Percentiles rank a stretch among this genome's conserved stretches.
Conservation (phyloP, 2,329 filamentous ascomycete species). For the Epichloe gansuensis region DNA sequence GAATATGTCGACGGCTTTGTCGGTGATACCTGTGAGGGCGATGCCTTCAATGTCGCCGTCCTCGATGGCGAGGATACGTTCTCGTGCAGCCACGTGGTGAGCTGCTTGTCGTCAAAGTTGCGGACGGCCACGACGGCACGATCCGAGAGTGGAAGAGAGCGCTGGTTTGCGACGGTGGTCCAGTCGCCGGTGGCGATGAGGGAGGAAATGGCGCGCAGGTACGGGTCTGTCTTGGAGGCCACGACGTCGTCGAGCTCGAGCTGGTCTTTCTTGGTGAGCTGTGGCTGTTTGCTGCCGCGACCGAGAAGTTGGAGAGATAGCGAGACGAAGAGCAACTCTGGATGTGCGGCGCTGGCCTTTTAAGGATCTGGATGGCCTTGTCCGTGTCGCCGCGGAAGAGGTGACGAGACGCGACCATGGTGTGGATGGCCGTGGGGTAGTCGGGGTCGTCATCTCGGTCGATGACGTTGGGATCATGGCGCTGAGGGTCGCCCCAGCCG, state of each 20-base stretch:
- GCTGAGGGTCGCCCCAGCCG: conserved; percentile 52
- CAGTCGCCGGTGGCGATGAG: conserved; percentile 69
- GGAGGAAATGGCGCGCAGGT: conserved; percentile 66
- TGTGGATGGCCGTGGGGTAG: conserved; percentile 45
- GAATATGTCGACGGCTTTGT: conserved; percentile 60
- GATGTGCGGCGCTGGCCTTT: conserved; percentile 50
- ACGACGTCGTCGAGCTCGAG: conserved; percentile 47
- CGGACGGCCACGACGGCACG: conserved; percentile 62
- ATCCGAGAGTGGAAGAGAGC: conserved; percentile 61
- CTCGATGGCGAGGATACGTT: conserved; percentile 48
- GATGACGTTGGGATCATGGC: conserved; percentile 29
- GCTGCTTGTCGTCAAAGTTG: conserved; percentile 48
- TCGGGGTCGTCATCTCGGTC: conserved; percentile 31
- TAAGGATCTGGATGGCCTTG: conserved; percentile 58
- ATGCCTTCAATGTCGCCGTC: conserved; percentile 67
- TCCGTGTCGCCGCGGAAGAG: conserved; percentile 60
- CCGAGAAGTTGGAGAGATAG: conserved; percentile 53
- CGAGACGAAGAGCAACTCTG: conserved; percentile 56
- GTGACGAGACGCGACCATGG: conserved; percentile 65
- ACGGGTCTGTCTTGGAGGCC: conserved; percentile 59
- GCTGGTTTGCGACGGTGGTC: conserved; percentile 60
- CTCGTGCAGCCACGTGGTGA: conserved; percentile 55
- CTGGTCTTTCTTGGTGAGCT: conserved; percentile 27
- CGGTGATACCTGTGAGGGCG: conserved; percentile 64
- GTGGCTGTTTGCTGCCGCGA: conserved; percentile 30